A percentile compares a stretch with the other conserved stretches of the same genome.
Conservation (phyloP, 371 early-diverging fungal species). For the Apophysomyces sp. region DNA sequence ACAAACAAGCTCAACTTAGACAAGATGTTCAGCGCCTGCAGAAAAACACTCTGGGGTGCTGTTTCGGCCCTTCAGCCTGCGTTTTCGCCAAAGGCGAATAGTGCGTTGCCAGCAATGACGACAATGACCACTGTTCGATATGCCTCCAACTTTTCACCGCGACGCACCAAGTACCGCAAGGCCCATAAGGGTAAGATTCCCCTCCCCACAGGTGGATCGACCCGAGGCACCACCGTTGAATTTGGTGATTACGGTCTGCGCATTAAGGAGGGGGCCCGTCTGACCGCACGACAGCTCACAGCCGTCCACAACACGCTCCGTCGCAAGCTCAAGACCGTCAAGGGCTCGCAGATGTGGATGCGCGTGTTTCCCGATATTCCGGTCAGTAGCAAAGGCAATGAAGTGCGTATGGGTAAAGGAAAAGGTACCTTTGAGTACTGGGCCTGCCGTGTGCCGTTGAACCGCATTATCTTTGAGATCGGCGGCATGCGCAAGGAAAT, state of each 20-base stretch:
- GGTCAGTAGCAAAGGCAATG: constrained; percentile 88
- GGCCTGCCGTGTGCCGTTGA: constrained; percentile 88
- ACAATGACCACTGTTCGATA: constrained; percentile 29
- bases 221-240: constrained; percentile 83
- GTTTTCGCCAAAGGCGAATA: background rate
- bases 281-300: constrained; percentile 84
- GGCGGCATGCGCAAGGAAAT: constrained; percentile 74
- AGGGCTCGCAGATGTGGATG: constrained; percentile 86
- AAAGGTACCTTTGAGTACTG: constrained; percentile 94
- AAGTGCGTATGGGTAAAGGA: constrained; percentile 97
- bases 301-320: constrained; percentile 74
- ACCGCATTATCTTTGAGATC: constrained; percentile 88
- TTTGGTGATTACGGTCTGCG: constrained; percentile 92
- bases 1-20: background rate
- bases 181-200: constrained; percentile 89
- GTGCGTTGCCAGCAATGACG: background rate
- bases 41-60: background rate
- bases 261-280: constrained; percentile 78
- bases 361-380: constrained; percentile 93
- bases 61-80: background rate
- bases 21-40: background rate
- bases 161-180: constrained; percentile 81
- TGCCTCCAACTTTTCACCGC: constrained; percentile 74
- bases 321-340: constrained; percentile 83
- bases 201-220: constrained; percentile 78